phyloP scores from a whole-genome alignment of 805 yeast genomes.

The Metschnikowia rubicola region DNA sequence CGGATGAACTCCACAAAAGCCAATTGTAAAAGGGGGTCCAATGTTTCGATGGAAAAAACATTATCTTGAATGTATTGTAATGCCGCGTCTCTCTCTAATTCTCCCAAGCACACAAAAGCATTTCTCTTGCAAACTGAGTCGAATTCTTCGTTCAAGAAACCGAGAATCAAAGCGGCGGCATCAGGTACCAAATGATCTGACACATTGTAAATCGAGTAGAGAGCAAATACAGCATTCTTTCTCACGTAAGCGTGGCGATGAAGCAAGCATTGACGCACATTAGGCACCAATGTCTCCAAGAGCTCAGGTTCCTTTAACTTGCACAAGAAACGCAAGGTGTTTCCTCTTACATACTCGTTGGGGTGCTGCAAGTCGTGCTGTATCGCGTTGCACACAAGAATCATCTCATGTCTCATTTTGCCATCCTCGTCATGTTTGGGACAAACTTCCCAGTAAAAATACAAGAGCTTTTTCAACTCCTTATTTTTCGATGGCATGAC shows the following conservation, averaged over 20 bases:
- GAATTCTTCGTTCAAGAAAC: slow-evolving; percentile 74
- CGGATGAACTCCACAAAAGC: slow-evolving; percentile 90
- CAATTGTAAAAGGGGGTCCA: slow-evolving; percentile 83
- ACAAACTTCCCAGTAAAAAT: slow-evolving; percentile 97
- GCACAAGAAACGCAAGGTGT: slow-evolving; percentile 85
- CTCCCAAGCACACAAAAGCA: slow-evolving; percentile 85
- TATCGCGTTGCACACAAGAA: slow-evolving; percentile 95
- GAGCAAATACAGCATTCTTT: slow-evolving; percentile 92
- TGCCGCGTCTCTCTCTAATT: slow-evolving; percentile 80
- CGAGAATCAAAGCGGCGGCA: slow-evolving; percentile 79
- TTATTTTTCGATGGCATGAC: slow-evolving; percentile 95
- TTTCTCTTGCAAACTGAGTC: slow-evolving; percentile 95
- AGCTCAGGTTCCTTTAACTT: slow-evolving; percentile 91
- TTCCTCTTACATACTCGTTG: slow-evolving; percentile 94
- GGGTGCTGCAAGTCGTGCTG: slow-evolving; percentile 98
- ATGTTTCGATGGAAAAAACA: slow-evolving; percentile 51
- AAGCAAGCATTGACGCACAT: slow-evolving; percentile 84
- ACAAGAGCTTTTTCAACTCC: slow-evolving; percentile 85
- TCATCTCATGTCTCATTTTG: slow-evolving; percentile 96
- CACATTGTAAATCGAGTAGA: slow-evolving; percentile 74
- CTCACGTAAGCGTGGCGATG: slow-evolving; percentile 98
- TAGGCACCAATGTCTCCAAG: slow-evolving; percentile 91
- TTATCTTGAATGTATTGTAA: slow-evolving; percentile 76
- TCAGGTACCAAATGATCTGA: slow-evolving; percentile 90
- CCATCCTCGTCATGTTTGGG: slow-evolving; percentile 87